A percentile compares a stretch with the other conserved stretches of the same genome.
Evolutionary conservation across 192 early-diverging fungal species (phyloP).

Genomic region (Entophlyctis helioformis): DNA sequence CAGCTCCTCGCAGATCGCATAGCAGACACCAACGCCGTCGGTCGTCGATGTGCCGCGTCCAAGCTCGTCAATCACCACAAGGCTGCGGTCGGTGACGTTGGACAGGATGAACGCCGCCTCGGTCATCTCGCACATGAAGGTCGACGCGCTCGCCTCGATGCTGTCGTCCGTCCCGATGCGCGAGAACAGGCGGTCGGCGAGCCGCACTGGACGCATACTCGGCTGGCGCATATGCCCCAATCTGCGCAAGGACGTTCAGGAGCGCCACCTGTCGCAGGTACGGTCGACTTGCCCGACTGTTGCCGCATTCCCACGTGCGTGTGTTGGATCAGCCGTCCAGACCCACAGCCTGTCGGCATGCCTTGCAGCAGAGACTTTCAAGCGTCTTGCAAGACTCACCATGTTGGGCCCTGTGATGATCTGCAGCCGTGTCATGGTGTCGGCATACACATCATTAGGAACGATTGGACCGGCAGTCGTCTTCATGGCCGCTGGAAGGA

Average conservation of each 20-base stretch:
- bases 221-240: conserved; percentile 74
- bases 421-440: conserved; percentile 44
- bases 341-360: too few relatives aligned
- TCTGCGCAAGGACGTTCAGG: conserved; percentile 71
- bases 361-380: too few relatives aligned
- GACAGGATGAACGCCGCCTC: conserved; percentile 75
- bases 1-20: conserved; percentile 62
- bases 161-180: conserved; percentile 63
- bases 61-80: conserved; percentile 88
- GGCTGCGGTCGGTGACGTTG: conserved; percentile 48
- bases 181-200: conserved; percentile 63
- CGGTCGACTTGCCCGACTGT: conserved; percentile 72
- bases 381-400: conserved; percentile 29
- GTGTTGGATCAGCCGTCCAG: too few relatives aligned
- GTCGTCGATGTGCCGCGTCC: conserved; percentile 56
- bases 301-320: too few relatives aligned
- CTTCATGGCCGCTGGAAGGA: too few relatives aligned
- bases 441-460: conserved; percentile 59
- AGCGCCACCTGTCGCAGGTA: conserved; percentile 76
- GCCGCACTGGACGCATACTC: conserved; percentile 61
- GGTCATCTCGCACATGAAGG: conserved; percentile 81
- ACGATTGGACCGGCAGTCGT: too few relatives aligned
- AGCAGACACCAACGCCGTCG: conserved; percentile 62
- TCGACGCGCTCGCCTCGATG: conserved; percentile 43
- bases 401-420: conserved; percentile 86